Evolutionary conservation across 768 basidiomycete genomes (phyloP).

Genomic region (Hygrocybe punicea): DNA sequence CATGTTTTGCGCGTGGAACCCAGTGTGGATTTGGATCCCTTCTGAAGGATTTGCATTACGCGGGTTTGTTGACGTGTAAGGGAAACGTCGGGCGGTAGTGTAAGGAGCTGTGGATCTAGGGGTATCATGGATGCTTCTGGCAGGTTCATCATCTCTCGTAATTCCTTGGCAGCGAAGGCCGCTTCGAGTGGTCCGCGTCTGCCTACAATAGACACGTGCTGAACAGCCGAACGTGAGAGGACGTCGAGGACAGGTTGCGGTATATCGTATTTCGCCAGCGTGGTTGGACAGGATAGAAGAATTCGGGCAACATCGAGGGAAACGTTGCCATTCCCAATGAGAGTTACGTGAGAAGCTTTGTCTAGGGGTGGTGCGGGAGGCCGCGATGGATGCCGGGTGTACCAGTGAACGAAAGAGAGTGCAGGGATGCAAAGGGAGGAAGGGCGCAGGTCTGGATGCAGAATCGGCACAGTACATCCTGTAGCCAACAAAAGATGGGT

Average conservation of each 20-base stretch:
- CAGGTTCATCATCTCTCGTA: conserved; percentile 75
- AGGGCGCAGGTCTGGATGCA: conserved; percentile 54
- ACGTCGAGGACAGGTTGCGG: conserved; percentile 70
- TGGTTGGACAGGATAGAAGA: conserved; percentile 65
- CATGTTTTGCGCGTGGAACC: conserved; percentile 63
- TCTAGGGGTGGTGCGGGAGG: conserved; percentile 57
- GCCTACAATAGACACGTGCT: conserved; percentile 78
- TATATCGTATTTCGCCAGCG: conserved; percentile 71
- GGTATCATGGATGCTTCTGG: conserved; percentile 67
- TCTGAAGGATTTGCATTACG: conserved; percentile 59
- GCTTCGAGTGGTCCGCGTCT: conserved; percentile 86
- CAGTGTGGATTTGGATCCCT: conserved; percentile 53
- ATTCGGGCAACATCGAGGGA: conserved; percentile 90
- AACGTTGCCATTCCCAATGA: conserved; percentile 95
- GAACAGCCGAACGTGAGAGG: conserved; percentile 57
- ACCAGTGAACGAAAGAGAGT: conserved; percentile 89
- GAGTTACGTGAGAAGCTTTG: conserved; percentile 62
- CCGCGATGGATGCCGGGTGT: conserved; percentile 83
- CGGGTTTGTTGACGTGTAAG: conserved; percentile 65
- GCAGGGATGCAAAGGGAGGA: conserved; percentile 60
- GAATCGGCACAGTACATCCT: conserved; percentile 68
- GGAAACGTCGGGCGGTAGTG: conserved; percentile 29
- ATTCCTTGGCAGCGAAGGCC: conserved; percentile 89
- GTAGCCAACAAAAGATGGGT: conserved; percentile 84
- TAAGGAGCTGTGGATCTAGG: conserved; percentile 46